phyloP scores from a whole-genome alignment of 768 basidiomycete species.

The Psilocybe sp. region DNA sequence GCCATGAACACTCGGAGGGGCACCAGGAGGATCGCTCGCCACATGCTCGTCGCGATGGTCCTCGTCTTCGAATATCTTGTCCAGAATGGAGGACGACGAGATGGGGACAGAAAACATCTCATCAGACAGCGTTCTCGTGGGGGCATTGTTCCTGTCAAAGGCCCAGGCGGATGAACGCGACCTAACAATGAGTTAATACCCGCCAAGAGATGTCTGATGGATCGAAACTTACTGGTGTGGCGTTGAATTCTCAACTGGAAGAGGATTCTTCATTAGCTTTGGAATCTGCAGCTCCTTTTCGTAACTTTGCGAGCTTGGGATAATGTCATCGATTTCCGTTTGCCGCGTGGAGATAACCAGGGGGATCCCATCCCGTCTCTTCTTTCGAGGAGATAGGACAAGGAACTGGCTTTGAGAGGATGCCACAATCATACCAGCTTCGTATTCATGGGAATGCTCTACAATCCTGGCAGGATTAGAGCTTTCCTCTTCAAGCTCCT shows the following conservation, averaged over 20 bases:
- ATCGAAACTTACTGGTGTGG: neutral
- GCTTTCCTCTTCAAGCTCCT: neutral
- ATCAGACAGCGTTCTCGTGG: constrained; percentile 17
- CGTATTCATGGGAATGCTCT: neutral
- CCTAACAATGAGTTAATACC: neutral
- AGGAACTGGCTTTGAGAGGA: constrained; percentile 37
- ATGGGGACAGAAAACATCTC: constrained; percentile 20
- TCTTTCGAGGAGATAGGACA: constrained; percentile 18
- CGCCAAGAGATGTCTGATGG: neutral
- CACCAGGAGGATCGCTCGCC: neutral
- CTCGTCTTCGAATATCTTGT: constrained; percentile 11
- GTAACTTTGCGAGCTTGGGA: constrained; percentile 48
- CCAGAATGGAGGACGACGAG: constrained; percentile 10
- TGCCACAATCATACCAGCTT: constrained; percentile 16
- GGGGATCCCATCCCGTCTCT: constrained; percentile 4
- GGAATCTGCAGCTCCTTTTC: constrained; percentile 33
- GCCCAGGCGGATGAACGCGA: neutral
- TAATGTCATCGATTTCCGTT: constrained; percentile 20
- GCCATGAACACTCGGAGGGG: too few species aligned
- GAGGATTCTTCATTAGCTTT: neutral
- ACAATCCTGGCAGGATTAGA: neutral
- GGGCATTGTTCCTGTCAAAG: neutral
- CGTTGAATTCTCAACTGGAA: neutral
- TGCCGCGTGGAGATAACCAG: constrained; percentile 4
- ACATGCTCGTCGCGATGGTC: constrained; percentile 4